Percentiles rank a stretch among this genome's conserved stretches.
phyloP scores from a whole-genome alignment of 768 basidiomycete species.

The Terana coerulea region DNA sequence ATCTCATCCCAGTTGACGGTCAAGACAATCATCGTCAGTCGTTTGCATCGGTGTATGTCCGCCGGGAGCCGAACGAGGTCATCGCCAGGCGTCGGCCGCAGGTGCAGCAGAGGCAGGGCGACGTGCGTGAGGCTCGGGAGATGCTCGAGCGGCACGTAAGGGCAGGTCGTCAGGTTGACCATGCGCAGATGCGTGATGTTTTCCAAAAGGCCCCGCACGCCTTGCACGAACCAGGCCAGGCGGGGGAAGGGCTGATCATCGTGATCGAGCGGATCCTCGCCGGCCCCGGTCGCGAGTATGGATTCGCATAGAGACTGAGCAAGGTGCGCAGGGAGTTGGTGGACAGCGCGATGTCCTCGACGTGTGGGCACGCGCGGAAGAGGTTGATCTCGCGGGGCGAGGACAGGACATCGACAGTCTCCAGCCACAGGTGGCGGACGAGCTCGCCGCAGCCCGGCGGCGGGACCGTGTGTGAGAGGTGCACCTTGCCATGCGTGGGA shows the following conservation, averaged over 20 bases:
- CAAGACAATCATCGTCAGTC: conserved; percentile 21
- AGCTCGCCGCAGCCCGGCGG: conserved; percentile 12
- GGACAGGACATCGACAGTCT: conserved; percentile 15
- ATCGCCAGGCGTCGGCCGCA: conserved; percentile 17
- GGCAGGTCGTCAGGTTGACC: conserved; percentile 17
- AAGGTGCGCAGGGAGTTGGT: conserved; percentile 16
- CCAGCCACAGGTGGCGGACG: conserved; percentile 23
- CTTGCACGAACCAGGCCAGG: conserved; percentile 20
- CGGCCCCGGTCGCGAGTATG: background rate
- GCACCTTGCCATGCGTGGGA: background rate
- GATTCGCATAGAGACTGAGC: conserved; percentile 9
- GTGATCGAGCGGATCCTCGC: conserved; percentile 16
- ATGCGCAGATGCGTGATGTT: conserved; percentile 24
- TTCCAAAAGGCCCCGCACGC: conserved; percentile 11
- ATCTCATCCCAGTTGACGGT: conserved; percentile 22
- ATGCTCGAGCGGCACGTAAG: conserved; percentile 20
- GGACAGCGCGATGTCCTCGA: conserved; percentile 20
- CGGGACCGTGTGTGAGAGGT: background rate
- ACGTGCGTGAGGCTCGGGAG: conserved; percentile 24
- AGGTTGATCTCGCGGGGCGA: conserved; percentile 17
- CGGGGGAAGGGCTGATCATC: conserved; percentile 20
- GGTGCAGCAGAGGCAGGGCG: conserved; percentile 21
- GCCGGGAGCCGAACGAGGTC: conserved; percentile 16
- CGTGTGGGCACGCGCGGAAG: conserved; percentile 16
- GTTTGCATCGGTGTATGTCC: conserved; percentile 12